Evolutionary conservation across 169 alveolate genomes (phyloP).

Genomic region (Plasmodium blacklocki): DNA sequence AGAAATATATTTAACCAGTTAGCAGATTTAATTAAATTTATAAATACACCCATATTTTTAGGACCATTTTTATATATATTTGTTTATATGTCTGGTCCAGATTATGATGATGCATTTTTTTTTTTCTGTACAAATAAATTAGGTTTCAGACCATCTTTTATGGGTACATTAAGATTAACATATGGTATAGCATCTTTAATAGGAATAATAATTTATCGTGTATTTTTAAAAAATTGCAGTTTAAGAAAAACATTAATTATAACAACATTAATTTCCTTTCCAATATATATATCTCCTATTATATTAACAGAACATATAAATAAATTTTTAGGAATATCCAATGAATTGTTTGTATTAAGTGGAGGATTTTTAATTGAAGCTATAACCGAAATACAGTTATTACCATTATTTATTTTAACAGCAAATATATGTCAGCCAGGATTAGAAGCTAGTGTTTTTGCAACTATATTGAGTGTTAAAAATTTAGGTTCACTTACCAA

Average conservation of each 20-base stretch:
- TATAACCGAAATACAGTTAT: conserved; percentile 91
- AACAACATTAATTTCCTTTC: conserved; percentile 90
- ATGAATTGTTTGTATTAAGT: conserved; percentile 91
- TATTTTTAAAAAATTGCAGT: conserved; percentile 88
- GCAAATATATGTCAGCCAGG: conserved; percentile 96
- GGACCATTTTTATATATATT: conserved; percentile 94
- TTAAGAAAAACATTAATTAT: conserved; percentile 91
- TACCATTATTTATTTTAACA: conserved; percentile 95
- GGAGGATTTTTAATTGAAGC: conserved; percentile 94
- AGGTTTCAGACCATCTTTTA: conserved; percentile 93
- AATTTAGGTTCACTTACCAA: conserved; percentile 93
- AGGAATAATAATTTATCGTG: conserved; percentile 92
- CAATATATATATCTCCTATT: conserved; percentile 88
- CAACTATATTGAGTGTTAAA: conserved; percentile 94
- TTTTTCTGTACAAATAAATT: conserved; percentile 94
- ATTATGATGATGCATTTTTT: conserved; percentile 94
- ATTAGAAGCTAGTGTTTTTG: conserved; percentile 97
- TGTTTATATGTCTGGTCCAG: conserved; percentile 91
- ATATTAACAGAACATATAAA: conserved; percentile 91
- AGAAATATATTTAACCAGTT: conserved; percentile 83
- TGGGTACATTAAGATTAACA: conserved; percentile 94
- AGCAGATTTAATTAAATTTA: conserved; percentile 85
- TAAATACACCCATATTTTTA: conserved; percentile 90
- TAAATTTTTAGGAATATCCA: conserved; percentile 90
- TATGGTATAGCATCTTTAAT: conserved; percentile 93